Evolutionary conservation across 768 basidiomycete species (phyloP).

Genomic region (Mycena olivaceomarginata): DNA sequence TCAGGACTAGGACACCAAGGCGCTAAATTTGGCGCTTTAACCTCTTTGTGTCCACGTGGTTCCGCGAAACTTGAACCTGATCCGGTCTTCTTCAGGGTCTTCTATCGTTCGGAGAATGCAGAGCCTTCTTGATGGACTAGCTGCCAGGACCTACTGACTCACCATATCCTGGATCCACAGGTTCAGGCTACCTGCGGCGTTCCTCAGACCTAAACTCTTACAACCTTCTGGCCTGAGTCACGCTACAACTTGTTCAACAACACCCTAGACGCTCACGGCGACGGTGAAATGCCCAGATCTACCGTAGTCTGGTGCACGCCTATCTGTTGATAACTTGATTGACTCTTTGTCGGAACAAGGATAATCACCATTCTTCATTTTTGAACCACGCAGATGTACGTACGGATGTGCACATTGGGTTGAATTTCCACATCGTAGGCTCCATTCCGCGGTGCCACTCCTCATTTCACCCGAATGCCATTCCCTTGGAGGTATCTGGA

Average conservation of each 20-base stretch:
- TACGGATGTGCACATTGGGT: conserved; percentile 3
- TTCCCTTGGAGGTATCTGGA: conserved; percentile 26
- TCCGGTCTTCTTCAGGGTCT: conserved; percentile 1
- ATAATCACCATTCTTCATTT: conserved; percentile 20
- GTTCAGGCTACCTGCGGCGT: neutral
- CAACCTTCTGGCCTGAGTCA: neutral
- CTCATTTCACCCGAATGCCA: neutral
- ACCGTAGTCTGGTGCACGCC: neutral
- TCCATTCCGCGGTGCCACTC: neutral
- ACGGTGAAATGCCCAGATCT: neutral
- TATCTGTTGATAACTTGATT: conserved; percentile 5
- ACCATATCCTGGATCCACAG: neutral
- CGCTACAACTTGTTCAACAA: neutral
- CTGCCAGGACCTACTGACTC: conserved; percentile 16
- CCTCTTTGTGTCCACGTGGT: conserved; percentile 22
- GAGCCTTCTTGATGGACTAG: neutral
- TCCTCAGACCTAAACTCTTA: neutral
- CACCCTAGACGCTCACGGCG: neutral
- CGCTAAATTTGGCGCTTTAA: conserved; percentile 17
- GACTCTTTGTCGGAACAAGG: conserved; percentile 7
- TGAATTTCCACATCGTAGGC: neutral
- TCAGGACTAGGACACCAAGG: neutral
- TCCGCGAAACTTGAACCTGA: neutral
- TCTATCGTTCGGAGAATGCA: conserved; percentile 25
- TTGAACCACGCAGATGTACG: conserved; percentile 10